Evolutionary conservation across 2,329 filamentous ascomycete species (phyloP), one percentile per base, ranked within the genome.

Genomic region (Neopestalotiopsis sp.): DNA sequence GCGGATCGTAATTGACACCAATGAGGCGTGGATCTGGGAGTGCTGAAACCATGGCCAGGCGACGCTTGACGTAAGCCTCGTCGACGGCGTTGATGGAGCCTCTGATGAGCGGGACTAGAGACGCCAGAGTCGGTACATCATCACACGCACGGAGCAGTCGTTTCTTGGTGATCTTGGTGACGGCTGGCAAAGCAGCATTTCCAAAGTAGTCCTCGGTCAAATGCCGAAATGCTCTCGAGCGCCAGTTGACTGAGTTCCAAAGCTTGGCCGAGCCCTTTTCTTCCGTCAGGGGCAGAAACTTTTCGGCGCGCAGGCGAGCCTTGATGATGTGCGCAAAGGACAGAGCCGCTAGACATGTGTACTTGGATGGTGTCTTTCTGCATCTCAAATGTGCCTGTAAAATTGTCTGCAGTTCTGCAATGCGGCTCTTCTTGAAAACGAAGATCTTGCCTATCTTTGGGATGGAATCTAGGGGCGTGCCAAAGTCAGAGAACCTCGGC

Each of bases 241-340:
- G 76, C 82, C 82, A 84, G 71, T 83, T 83, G 5, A 82, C 81
- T 65, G 82, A 82, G 56, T 82, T 81, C 73, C 81, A 79, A 58
- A 84, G 70, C 63, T 74, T 74, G 4, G 79, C 74, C 1, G 32
- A 45, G 61, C 68, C 57, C 28, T 14, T 42, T 10, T 34, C 59
- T 6, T 68, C 58, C 40, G 58, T 30, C 30, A 72, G 71, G 2
- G 72, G 72, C 20, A 77, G 62, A 65, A 72, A 71, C 13, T 69
- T 72, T 42, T 78, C 77, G 3, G 71, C 69, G 5, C 68, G 56
- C 28, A 76, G 71, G 13, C 82, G 79, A 2, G 79, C 76, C n/a
- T 73, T 75, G 14, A 79, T 78, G 58, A 81, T 76, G 70, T 82
- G 81, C 3, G 79, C 78, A 78, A 83, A 84, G 0, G 80, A 77